A percentile compares a stretch with the other conserved stretches of the same genome.
Evolutionary conservation across 2,329 filamentous ascomycete genomes (phyloP).

Genomic region (Aaosphaeria arxii): DNA sequence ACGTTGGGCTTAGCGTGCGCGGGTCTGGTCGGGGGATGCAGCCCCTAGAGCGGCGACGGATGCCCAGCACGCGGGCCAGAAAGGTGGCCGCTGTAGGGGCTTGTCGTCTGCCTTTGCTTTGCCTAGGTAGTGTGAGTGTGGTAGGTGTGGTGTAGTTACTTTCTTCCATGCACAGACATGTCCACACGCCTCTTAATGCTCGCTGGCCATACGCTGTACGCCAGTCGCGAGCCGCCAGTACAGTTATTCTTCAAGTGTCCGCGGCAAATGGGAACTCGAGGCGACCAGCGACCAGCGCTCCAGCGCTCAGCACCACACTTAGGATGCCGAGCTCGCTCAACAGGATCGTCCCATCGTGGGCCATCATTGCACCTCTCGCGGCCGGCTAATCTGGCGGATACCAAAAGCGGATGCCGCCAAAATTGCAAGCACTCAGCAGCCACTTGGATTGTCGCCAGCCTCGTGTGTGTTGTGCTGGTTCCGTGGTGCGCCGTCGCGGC

Average conservation of each 20-base stretch:
- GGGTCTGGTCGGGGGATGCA: constrained; percentile 5
- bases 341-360: constrained; percentile 15
- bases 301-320: neutral
- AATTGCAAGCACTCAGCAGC: constrained; percentile 6
- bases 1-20: constrained; percentile 10
- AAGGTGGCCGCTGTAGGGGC: constrained; percentile 11
- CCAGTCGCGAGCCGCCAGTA: too few relatives aligned
- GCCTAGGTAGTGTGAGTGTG: too few relatives aligned
- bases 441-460: constrained; percentile 25
- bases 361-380: constrained; percentile 2
- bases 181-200: too few relatives aligned
- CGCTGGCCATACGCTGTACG: too few relatives aligned
- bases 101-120: neutral
- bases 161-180: too few relatives aligned
- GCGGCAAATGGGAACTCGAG: constrained; percentile 31
- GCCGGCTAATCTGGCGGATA: constrained; percentile 30
- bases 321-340: constrained; percentile 3
- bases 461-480: constrained; percentile 18
- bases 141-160: too few relatives aligned
- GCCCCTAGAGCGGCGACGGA: constrained; percentile 9
- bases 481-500: constrained; percentile 10
- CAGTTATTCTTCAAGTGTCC: too few relatives aligned
- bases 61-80: constrained; percentile 11
- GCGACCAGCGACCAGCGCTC: constrained; percentile 1
- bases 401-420: constrained; percentile 22